Conservation (phyloP, 78 protist genomes). For the Mastigamoeba balamuthi region DNA sequence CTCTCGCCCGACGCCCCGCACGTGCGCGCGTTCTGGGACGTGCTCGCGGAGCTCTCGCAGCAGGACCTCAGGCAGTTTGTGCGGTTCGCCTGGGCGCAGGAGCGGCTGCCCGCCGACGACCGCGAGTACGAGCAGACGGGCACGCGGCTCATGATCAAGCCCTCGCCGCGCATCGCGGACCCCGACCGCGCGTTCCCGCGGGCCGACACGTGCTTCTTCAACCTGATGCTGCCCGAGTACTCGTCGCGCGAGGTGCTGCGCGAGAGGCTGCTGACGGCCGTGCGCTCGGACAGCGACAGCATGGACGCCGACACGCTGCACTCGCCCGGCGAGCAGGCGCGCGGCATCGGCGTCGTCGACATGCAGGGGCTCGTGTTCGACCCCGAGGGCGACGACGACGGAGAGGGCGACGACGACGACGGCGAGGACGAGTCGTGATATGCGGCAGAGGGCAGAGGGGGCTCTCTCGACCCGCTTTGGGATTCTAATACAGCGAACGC, state of each 20-base stretch:
- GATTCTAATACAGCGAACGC: too few relatives aligned
- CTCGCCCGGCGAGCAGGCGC: too few relatives aligned
- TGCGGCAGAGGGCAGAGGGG: too few relatives aligned
- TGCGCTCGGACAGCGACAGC: not conserved
- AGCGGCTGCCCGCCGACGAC: slow-evolving; percentile 16
- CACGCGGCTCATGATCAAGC: slow-evolving; percentile 22
- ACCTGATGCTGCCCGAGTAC: slow-evolving; percentile 26
- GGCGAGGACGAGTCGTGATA: too few relatives aligned
- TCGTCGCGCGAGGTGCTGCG: not conserved
- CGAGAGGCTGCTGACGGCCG: not conserved
- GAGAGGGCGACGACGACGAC: too few relatives aligned
- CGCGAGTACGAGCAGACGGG: slow-evolving; percentile 16
- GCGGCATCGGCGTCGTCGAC: too few relatives aligned
- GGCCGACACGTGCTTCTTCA: slow-evolving; percentile 50
- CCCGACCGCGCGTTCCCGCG: slow-evolving; percentile 8
- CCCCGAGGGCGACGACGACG: too few relatives aligned
- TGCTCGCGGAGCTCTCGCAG: slow-evolving; percentile 9
- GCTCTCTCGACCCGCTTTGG: too few relatives aligned
- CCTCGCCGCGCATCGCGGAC: not conserved
- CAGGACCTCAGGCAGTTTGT: slow-evolving; percentile 7
- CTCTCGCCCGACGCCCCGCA: not conserved
- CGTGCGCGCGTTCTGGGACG: slow-evolving; percentile 23
- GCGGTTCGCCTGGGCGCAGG: slow-evolving; percentile 42
- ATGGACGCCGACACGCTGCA: not conserved
- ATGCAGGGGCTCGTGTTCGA: too few relatives aligned